These are phyloP conservation scores for Fusarium verticillioides DNA, from an alignment of 2,329 filamentous ascomycete genomes.

Conservation along the genomic window DNA sequence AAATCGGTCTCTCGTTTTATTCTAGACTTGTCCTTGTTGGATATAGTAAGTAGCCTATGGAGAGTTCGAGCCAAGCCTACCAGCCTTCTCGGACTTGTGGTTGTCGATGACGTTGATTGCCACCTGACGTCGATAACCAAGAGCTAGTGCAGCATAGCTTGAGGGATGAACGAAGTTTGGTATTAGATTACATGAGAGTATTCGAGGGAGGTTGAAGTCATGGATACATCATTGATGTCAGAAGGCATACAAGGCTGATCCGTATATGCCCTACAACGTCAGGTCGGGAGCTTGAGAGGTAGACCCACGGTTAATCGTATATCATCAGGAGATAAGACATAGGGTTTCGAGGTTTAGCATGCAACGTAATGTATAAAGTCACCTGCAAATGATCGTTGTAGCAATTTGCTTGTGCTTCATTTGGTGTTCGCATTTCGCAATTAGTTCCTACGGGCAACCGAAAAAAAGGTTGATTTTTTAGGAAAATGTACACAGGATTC, in stretches of 20 bases:
- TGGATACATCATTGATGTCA: slow-evolving; percentile 3
- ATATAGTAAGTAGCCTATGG: slow-evolving; percentile 11
- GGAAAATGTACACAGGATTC: slow-evolving; percentile 55
- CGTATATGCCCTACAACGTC: background rate
- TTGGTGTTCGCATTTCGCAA: slow-evolving; percentile 47
- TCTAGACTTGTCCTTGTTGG: slow-evolving; percentile 13
- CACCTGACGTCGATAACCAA: slow-evolving; percentile 16
- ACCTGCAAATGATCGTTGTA: background rate
- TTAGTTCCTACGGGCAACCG: slow-evolving; percentile 48
- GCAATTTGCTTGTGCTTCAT: slow-evolving; percentile 40
- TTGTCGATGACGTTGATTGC: slow-evolving; percentile 33
- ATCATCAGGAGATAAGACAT: background rate
- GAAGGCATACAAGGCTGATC: background rate
- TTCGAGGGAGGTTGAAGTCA: background rate
- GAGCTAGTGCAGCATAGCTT: background rate
- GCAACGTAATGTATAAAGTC: background rate
- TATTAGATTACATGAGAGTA: background rate
- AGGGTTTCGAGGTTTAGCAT: background rate
- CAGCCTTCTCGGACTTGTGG: background rate
- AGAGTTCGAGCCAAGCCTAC: slow-evolving; percentile 10
- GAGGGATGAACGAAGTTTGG: background rate
- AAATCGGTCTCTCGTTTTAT: slow-evolving; percentile 5
- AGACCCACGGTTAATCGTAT: background rate
- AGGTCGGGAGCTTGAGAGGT: background rate
- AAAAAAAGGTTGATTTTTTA: slow-evolving; percentile 45